Conservation (phyloP, 441 rosid genomes). For the Populus hybrid region DNA sequence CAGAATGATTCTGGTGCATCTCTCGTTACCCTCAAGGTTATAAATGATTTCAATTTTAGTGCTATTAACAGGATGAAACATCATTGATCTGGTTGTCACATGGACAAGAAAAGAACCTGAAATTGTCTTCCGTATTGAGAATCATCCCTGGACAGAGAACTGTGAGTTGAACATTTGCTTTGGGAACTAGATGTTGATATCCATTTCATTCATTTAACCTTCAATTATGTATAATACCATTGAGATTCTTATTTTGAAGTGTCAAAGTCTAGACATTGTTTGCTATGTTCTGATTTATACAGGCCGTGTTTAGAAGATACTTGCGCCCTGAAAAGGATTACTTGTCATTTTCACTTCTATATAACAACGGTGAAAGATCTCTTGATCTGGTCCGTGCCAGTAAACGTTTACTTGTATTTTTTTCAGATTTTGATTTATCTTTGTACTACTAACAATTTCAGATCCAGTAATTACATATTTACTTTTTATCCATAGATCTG, state of each 20-base stretch:
- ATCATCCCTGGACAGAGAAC: constrained; percentile 90
- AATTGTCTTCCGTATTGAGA: constrained; percentile 51
- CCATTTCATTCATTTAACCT: constrained; percentile 13
- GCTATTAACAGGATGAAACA: constrained; percentile 72
- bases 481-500: constrained; percentile 52
- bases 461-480: constrained; percentile 15
- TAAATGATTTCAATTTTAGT: constrained; percentile 43
- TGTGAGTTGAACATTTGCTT: constrained; percentile 44
- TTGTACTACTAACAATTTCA: constrained; percentile 7
- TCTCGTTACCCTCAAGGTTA: constrained; percentile 21
- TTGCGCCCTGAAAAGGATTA: constrained; percentile 91
- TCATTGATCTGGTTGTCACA: constrained; percentile 69
- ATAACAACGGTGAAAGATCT: constrained; percentile 79
- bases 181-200: constrained; percentile 5
- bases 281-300: constrained; percentile 17
- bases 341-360: constrained; percentile 85
- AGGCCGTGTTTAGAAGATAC: constrained; percentile 90
- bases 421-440: not conserved
- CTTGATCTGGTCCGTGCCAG: constrained; percentile 80
- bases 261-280: constrained; percentile 6
- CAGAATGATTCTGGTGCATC: not conserved
- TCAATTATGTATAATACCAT: not conserved
- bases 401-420: not conserved
- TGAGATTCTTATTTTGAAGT: not conserved
- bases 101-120: constrained; percentile 65